phyloP scores from a whole-genome alignment of 768 basidiomycete species.

The Hericium coralloides region DNA sequence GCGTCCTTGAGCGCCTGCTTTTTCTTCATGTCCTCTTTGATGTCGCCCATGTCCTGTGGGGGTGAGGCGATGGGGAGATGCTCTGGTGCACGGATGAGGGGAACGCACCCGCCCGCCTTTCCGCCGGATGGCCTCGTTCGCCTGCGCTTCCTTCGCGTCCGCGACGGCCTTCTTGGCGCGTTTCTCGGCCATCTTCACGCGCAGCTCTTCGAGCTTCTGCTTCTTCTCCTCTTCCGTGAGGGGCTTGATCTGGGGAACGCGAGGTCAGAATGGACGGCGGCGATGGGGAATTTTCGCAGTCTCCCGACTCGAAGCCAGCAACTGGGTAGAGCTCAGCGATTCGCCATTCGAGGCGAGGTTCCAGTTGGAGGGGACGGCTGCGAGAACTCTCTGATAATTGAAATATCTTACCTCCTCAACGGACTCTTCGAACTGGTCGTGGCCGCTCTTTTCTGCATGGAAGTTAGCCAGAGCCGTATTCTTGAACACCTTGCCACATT shows the following conservation, averaged over 20 bases:
- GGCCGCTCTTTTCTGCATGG: constrained; percentile 92
- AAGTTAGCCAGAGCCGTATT: constrained; percentile 85
- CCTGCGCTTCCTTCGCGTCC: constrained; percentile 64
- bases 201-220: constrained; percentile 69
- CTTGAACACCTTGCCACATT: constrained; percentile 80
- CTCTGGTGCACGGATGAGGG: not conserved
- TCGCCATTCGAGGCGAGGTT: not conserved
- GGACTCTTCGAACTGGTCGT: constrained; percentile 93
- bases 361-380: not conserved
- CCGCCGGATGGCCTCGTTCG: constrained; percentile 71
- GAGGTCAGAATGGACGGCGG: not conserved
- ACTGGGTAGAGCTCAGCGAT: too few relatives aligned
- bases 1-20: constrained; percentile 83
- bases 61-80: not conserved
- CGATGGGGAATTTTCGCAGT: not conserved
- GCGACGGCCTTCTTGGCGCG: constrained; percentile 60
- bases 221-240: constrained; percentile 92
- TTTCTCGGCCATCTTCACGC: constrained; percentile 74
- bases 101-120: constrained; percentile 70
- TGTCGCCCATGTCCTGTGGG: constrained; percentile 54
- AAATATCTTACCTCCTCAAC: constrained; percentile 67
- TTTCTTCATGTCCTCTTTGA: constrained; percentile 67
- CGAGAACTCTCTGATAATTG: not conserved
- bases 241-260: constrained; percentile 63
- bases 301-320: too few relatives aligned